Conservation (phyloP, 768 basidiomycete species). For the Lenzites betulinus region DNA sequence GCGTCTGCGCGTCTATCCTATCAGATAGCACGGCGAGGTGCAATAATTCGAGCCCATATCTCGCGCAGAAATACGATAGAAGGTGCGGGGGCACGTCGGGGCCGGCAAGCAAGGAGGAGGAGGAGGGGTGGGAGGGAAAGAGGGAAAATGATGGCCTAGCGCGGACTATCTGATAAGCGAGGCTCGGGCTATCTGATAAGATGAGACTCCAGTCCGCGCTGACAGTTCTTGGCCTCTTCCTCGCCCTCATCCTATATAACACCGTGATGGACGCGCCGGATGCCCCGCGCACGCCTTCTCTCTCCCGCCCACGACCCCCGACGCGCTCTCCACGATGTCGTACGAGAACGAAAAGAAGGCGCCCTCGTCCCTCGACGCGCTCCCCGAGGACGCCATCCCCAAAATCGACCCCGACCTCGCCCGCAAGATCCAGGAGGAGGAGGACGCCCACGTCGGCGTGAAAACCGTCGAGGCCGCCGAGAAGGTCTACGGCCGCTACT, state of each 20-base stretch:
- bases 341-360: constrained; percentile 12
- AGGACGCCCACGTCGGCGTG: constrained; percentile 44
- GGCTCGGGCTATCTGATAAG: constrained; percentile 7
- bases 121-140: neutral
- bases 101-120: neutral
- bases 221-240: no score
- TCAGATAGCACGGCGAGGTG: neutral
- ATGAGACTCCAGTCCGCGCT: neutral
- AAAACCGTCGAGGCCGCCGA: constrained; percentile 52
- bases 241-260: neutral
- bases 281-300: neutral
- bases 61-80: neutral
- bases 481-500: constrained; percentile 53
- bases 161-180: constrained; percentile 13
- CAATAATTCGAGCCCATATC: neutral
- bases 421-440: constrained; percentile 20
- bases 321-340: constrained; percentile 2
- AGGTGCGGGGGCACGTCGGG: neutral
- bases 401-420: constrained; percentile 9
- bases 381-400: constrained; percentile 14
- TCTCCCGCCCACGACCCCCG: neutral
- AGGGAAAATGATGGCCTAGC: constrained; percentile 1
- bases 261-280: neutral
- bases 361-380: constrained; percentile 3
- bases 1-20: constrained; percentile 8